These are phyloP conservation scores for Neoscytalidium dimidiatum DNA, from an alignment of 2,329 filamentous ascomycete genomes.

Conservation along the genomic window DNA sequence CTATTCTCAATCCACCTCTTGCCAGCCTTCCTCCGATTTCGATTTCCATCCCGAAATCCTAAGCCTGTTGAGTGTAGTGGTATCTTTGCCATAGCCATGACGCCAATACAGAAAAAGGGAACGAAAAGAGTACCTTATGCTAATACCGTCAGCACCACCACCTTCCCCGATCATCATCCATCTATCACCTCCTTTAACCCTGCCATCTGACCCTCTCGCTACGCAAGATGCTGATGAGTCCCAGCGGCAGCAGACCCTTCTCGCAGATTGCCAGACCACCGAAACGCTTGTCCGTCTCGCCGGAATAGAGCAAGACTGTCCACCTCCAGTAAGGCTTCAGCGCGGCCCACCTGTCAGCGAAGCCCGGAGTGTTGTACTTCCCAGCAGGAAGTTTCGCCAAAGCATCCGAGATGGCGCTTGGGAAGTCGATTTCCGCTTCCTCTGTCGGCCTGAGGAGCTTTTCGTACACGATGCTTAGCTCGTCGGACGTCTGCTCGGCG, in stretches of 20 bases:
- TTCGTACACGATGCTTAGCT: conserved; percentile 39
- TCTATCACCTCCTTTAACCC: conserved; percentile 27
- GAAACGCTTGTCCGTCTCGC: conserved; percentile 43
- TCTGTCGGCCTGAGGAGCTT: conserved; percentile 33
- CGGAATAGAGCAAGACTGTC: conserved; percentile 44
- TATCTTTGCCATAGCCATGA: no score
- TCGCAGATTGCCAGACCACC: conserved; percentile 45
- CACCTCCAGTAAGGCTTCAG: conserved; percentile 48
- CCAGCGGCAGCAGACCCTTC: conserved; percentile 43
- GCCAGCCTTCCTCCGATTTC: no score
- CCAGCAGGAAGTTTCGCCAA: conserved; percentile 22
- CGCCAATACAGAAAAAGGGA: no score
- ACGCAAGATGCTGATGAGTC: conserved; percentile 41
- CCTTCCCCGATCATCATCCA: not conserved
- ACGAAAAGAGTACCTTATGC: no score
- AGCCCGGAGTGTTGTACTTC: conserved; percentile 22
- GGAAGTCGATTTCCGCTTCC: not conserved
- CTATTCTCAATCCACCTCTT: no score
- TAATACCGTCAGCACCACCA: not conserved
- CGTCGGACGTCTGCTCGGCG: conserved; percentile 42
- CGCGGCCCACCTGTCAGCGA: not conserved
- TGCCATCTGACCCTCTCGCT: conserved; percentile 42
- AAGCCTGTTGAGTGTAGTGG: no score
- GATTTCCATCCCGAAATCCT: no score
- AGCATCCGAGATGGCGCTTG: conserved; percentile 25